phyloP scores from a whole-genome alignment of 768 basidiomycete species.

The Pisolithus tinctorius region DNA sequence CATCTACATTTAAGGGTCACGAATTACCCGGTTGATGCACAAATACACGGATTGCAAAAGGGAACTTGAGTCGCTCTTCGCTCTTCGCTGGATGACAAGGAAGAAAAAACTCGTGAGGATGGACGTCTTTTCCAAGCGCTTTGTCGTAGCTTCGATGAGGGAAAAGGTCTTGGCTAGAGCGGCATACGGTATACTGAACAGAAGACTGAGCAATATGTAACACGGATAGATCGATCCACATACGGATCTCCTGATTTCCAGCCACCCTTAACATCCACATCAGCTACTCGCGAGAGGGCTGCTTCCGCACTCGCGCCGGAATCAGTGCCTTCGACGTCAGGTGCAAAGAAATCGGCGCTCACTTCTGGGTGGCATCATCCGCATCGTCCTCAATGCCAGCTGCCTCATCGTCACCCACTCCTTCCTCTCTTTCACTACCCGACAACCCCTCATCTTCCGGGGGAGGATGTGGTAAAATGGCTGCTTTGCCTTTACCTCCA shows the following conservation, averaged over 20 bases:
- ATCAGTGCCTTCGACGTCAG: constrained; percentile 1
- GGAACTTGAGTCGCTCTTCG: constrained; percentile 62
- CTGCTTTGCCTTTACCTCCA: constrained; percentile 16
- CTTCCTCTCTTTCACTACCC: constrained; percentile 35
- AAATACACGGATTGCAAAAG: constrained; percentile 89
- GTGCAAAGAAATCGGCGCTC: constrained; percentile 8
- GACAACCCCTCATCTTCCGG: constrained; percentile 29
- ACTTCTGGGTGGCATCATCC: constrained; percentile 61
- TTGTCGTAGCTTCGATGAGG: constrained; percentile 90
- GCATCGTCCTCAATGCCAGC: constrained; percentile 37
- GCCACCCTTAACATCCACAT: constrained; percentile 73
- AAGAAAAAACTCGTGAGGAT: constrained; percentile 84
- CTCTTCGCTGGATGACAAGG: constrained; percentile 83
- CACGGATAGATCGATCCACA: constrained; percentile 24
- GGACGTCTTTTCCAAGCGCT: constrained; percentile 87
- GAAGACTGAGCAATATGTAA: background rate
- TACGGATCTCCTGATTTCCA: constrained; percentile 86
- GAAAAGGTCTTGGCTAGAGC: constrained; percentile 85
- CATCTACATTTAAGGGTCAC: background rate
- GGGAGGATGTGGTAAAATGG: constrained; percentile 8
- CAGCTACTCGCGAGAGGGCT: constrained; percentile 49
- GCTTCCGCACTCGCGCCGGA: constrained; percentile 52
- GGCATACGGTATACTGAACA: constrained; percentile 81
- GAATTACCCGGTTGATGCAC: constrained; percentile 87
- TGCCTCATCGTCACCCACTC: constrained; percentile 30